Evolutionary conservation across 306 rosid genomes (phyloP).

Genomic region (Hylodesmum podocarpum): DNA sequence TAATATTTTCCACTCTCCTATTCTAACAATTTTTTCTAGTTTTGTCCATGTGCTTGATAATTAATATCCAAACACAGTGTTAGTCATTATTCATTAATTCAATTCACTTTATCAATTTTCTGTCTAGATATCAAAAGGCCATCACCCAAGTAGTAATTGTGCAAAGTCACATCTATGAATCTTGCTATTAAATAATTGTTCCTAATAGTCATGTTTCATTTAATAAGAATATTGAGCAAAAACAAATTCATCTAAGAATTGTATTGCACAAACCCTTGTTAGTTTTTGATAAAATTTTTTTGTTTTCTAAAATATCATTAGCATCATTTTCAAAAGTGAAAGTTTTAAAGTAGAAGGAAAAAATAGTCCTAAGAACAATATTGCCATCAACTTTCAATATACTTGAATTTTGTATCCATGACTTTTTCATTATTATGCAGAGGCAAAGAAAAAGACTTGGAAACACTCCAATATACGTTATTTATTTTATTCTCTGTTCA

Average conservation of each 20-base stretch:
- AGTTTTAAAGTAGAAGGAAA: not conserved
- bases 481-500: not conserved
- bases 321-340: too few species aligned
- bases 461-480: too few species aligned
- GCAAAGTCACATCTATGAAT: not conserved
- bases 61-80: too few species aligned
- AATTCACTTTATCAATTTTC: not conserved
- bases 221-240: too few species aligned
- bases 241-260: not conserved
- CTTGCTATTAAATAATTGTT: not conserved
- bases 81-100: too few species aligned
- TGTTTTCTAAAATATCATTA: not conserved
- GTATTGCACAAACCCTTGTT: not conserved
- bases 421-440: not conserved
- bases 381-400: not conserved
- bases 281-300: too few species aligned
- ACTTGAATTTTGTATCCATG: not conserved
- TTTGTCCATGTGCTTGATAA: too few species aligned
- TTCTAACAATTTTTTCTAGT: too few species aligned
- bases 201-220: not conserved
- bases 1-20: too few species aligned
- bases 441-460: not conserved
- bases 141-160: not conserved
- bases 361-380: not conserved
- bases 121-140: not conserved